These are phyloP conservation scores for Coemansia sp. DNA, from an alignment of 192 early-diverging fungal species.

Conservation along the genomic window DNA sequence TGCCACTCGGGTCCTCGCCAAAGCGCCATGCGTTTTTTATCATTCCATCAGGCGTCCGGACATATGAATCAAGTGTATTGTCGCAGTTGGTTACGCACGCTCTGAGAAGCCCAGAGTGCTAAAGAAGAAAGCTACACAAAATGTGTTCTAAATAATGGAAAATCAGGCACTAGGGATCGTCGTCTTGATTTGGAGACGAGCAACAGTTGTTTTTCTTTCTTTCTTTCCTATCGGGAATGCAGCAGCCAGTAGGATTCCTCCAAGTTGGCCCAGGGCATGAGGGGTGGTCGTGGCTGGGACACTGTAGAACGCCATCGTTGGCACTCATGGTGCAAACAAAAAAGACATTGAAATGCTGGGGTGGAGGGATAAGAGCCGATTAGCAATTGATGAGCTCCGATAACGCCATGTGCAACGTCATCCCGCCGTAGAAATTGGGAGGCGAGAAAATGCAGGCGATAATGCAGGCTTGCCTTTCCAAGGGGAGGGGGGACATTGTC, in stretches of 20 bases:
- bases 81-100: neutral
- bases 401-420: neutral
- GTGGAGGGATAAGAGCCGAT: neutral
- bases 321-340: neutral
- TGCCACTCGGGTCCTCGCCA: too few relatives aligned
- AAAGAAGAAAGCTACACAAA: too few relatives aligned
- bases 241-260: neutral
- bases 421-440: conserved; percentile 1
- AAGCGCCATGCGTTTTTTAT: too few relatives aligned
- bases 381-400: neutral
- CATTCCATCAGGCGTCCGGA: neutral
- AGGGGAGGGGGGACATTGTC: neutral
- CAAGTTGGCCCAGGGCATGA: neutral
- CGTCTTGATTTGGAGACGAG: neutral
- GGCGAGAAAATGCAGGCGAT: neutral
- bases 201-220: neutral
- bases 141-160: too few relatives aligned
- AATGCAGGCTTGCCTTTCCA: too few relatives aligned
- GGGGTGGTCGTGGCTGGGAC: neutral
- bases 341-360: too few relatives aligned
- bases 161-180: too few relatives aligned
- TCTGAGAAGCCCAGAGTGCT: neutral
- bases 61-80: neutral
- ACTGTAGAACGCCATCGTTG: neutral
- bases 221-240: neutral